Evolutionary conservation across 257 asterid species (phyloP).

Genomic region (Avicennia marina): DNA sequence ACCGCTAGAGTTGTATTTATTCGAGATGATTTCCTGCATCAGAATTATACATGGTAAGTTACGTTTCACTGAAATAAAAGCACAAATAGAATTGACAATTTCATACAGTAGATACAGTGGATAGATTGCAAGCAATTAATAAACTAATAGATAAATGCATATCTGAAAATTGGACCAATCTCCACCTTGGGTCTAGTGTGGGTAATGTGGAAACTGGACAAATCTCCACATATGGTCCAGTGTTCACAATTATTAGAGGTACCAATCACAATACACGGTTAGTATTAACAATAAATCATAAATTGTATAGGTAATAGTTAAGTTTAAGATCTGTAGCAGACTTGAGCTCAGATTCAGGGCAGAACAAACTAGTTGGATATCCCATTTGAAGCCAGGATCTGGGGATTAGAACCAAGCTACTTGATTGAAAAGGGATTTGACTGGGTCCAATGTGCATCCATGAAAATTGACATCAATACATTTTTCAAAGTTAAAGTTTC

Average conservation of each 20-base stretch:
- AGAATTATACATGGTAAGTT: constrained; percentile 17
- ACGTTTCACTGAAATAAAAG: too few relatives aligned
- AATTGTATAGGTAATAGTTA: too few relatives aligned
- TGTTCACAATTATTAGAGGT: too few relatives aligned
- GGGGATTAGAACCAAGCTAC: neutral
- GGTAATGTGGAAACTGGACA: neutral
- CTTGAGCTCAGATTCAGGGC: too few relatives aligned
- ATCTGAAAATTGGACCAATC: neutral
- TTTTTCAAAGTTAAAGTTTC: neutral
- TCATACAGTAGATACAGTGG: too few relatives aligned
- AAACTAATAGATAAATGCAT: constrained; percentile 2
- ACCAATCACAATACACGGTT: too few relatives aligned
- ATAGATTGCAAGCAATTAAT: neutral
- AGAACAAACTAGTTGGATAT: neutral
- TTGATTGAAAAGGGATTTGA: neutral
- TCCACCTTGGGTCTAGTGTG: neutral
- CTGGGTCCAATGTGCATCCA: neutral
- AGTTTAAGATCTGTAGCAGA: too few relatives aligned
- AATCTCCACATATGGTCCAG: neutral
- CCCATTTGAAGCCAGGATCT: neutral
- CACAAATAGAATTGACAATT: too few relatives aligned
- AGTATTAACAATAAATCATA: too few relatives aligned
- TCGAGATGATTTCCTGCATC: constrained; percentile 92
- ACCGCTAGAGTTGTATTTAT: constrained; percentile 93
- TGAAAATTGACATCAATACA: neutral